Evolutionary conservation across 345 rosid genomes (phyloP), one percentile per base, ranked within the genome.

Genomic region (Ailanthus altissimus): DNA sequence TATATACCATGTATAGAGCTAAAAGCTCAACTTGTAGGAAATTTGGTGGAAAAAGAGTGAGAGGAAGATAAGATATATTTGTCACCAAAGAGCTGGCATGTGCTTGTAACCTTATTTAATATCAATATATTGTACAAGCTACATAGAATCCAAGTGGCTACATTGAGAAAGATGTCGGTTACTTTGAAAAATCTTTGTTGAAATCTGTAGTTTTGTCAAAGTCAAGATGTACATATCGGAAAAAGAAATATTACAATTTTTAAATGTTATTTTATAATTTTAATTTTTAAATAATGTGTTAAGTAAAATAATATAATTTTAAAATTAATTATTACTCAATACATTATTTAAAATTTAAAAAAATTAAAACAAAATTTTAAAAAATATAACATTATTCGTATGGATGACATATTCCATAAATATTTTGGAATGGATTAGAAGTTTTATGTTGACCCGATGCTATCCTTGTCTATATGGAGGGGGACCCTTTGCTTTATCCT

Each of bases 21-120:
- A 6, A 14, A 50, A 38, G 45, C 32, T 40, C 23, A 32, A 77
- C 5, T 45, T 46, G 68, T 8, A 23, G 86, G 90, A 88, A 88
- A 77, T 77, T 66, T 0, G 81, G 78, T 66, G 87, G 89, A 84
- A 85, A 77, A 15, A 59, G 78, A 77, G 77, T 59, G 50, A 32
- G 9, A 69, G 79, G 28, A 51, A 65, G 78, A 75, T 64, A 64
- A 50, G 78, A 75, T 51, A 32, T 18, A 61, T 5, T 16, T 18
- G 36, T 47, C 45, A 25, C 18, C 28, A 6, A 45, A 0, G 74
- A 28, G 68, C 77, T 60, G 75, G 73, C 86, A 72, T 69, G 83
- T 83, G 84, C 45, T 76, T 80, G 49, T 43, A 14, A 38, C 16
- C 6, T n/a, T n/a, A n/a, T n/a, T n/a, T n/a, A n/a, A n/a, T n/a